Conservation (phyloP, 192 early-diverging fungal genomes). For the Powellomyces hirtus region DNA sequence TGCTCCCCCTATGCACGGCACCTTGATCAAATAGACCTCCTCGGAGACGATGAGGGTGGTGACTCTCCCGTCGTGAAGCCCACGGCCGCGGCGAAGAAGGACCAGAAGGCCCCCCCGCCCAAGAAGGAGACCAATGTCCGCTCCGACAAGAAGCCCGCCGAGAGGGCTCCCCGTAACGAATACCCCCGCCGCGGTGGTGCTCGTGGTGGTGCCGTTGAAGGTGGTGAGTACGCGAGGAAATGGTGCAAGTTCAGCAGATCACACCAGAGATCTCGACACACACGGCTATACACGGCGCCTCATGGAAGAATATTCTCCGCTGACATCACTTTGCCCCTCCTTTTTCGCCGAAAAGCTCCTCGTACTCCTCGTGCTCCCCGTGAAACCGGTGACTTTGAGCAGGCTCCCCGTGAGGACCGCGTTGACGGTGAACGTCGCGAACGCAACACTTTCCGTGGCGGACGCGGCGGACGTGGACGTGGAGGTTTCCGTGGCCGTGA, state of each 20-base stretch:
- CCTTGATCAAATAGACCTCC: constrained; percentile 22
- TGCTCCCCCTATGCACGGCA: neutral
- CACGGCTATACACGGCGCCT: too few species aligned
- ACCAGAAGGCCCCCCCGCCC: constrained; percentile 24
- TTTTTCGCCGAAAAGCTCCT: neutral
- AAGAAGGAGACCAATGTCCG: constrained; percentile 18
- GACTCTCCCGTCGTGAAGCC: constrained; percentile 19
- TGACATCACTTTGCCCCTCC: neutral
- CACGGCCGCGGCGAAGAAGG: constrained; percentile 24
- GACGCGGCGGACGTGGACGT: constrained; percentile 30
- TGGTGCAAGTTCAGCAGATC: too few species aligned
- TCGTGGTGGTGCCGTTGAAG: constrained; percentile 27
- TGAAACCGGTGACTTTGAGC: constrained; percentile 31
- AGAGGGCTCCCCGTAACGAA: constrained; percentile 28
- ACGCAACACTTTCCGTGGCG: constrained; percentile 28
- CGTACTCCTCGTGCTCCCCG: constrained; percentile 27
- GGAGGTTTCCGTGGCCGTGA: constrained; percentile 65
- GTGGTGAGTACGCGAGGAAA: constrained; percentile 28
- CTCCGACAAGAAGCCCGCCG: constrained; percentile 26
- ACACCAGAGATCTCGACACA: too few species aligned
- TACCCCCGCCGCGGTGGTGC: constrained; percentile 32
- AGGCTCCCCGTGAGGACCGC: constrained; percentile 11
- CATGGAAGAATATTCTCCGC: too few species aligned
- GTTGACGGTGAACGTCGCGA: constrained; percentile 28
- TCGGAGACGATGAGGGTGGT: constrained; percentile 35